Percentiles rank a stretch among this genome's conserved stretches.
Conservation (phyloP, 768 basidiomycete species). For the Leccinum uliginosum region DNA sequence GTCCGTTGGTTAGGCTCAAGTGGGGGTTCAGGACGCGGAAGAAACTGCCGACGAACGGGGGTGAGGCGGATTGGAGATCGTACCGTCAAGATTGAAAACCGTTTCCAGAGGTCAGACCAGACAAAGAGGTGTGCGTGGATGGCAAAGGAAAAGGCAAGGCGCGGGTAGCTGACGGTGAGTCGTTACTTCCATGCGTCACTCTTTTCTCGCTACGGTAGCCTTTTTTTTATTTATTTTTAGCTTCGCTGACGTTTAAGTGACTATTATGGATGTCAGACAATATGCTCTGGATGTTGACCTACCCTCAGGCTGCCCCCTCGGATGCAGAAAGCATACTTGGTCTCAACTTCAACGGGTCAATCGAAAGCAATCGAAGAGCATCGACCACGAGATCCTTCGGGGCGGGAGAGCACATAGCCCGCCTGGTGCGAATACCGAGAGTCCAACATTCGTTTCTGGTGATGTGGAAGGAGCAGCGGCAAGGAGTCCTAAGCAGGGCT, state of each 20-base stretch:
- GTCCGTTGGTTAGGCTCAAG: constrained; percentile 53
- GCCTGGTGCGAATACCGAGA: constrained; percentile 15
- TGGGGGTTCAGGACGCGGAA: constrained; percentile 63
- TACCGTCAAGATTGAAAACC: constrained; percentile 27
- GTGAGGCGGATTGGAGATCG: constrained; percentile 64
- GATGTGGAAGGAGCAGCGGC: neutral
- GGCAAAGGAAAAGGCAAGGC: constrained; percentile 19
- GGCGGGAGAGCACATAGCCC: constrained; percentile 15
- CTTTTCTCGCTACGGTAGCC: neutral
- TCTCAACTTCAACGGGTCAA: constrained; percentile 12
- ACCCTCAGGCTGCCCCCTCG: constrained; percentile 59
- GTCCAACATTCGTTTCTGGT: constrained; percentile 13
- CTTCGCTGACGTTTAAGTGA: neutral
- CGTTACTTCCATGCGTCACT: neutral
- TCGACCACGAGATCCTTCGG: neutral
- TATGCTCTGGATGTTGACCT: constrained; percentile 14
- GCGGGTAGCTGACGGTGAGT: constrained; percentile 22
- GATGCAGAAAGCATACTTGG: constrained; percentile 55
- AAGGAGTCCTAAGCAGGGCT: neutral
- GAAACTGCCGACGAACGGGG: constrained; percentile 51
- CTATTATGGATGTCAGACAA: constrained; percentile 1
- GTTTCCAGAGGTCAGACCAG: constrained; percentile 12
- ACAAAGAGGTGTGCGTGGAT: constrained; percentile 2
- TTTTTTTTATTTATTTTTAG: neutral
- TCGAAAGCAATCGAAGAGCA: constrained; percentile 2